These are phyloP conservation scores for Durusdinium trenchii DNA, from an alignment of 73 alveolate species.

Conservation along the genomic window DNA sequence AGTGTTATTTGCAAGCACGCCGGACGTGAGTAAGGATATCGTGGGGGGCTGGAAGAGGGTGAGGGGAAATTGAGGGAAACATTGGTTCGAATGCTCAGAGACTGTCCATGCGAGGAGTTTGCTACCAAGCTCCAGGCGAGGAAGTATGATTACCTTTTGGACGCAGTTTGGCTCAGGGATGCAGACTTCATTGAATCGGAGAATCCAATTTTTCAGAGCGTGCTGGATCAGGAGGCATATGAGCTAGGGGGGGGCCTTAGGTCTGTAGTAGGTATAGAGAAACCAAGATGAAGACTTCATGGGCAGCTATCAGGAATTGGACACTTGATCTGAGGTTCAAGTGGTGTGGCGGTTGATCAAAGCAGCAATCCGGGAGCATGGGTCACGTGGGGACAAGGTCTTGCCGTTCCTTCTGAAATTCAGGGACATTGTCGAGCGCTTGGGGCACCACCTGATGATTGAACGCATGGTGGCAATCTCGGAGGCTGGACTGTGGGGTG, in stretches of 20 bases:
- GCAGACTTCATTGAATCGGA: background rate
- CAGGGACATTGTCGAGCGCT: background rate
- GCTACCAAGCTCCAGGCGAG: slow-evolving; percentile 29
- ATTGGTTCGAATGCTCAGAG: background rate
- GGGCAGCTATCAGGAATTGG: background rate
- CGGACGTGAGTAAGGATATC: slow-evolving; percentile 36
- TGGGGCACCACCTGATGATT: background rate
- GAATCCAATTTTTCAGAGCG: background rate
- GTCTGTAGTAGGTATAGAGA: background rate
- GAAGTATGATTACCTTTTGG: slow-evolving; percentile 5
- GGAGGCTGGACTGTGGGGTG: background rate
- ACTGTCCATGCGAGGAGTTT: too few relatives aligned
- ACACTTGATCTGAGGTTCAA: background rate
- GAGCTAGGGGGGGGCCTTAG: background rate
- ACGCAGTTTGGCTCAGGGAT: background rate
- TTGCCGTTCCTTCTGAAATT: background rate
- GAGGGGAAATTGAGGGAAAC: background rate
- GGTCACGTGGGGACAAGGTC: background rate
- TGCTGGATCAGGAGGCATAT: slow-evolving; percentile 28
- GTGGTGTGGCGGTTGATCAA: background rate
- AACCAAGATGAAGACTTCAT: background rate
- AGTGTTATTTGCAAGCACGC: background rate
- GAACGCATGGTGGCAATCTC: background rate
- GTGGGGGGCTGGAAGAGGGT: background rate
- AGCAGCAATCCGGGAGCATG: background rate